Base-by-base conservation (phyloP, 805 yeast species). In the Priceomyces castillae region DNA sequence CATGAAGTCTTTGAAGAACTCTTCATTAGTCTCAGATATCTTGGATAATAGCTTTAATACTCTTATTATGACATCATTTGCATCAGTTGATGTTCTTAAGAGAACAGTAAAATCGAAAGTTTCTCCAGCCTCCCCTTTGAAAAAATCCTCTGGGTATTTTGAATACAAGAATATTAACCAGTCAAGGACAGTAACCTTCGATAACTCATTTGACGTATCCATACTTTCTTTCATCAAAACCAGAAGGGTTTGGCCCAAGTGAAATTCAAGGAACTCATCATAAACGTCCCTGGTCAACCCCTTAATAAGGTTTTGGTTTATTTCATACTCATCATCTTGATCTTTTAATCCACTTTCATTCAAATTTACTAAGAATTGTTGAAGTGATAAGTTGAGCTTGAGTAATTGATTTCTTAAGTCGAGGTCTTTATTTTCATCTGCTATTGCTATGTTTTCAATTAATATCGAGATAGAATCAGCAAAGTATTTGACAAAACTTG, bases 141-240 rank as follows among this genome's bases (percentile, higher is more conserved):
- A 59, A 37, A 67, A 67, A 20, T 61, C 52, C 3, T 58, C 51
- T 2, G 69, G 57, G 45, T 84, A 83, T 51, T 83, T 83, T 20
- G 79, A 74, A 56, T 90, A 92, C 33, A 94, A 71, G 75, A 88
- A 80, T 12, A 82, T 80, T 25, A 94, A 70, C 99, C 99, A 94
- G 50, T 90, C 96, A 28, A 94, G 67, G 18, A 94, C 83, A 0
- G 95, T 88, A 26, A 89, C 74, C 46, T 94, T 76, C 0, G 97
- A 86, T 22, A 82, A 80, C 47, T 89, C 96, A 52, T 86, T 83
- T 41, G 59, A 44, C 5, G 64, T 58, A 36, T 59, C 60, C 17
- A 68, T 56, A 43, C 69, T 67, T 57, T 90, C 95, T 33, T 80
- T 59, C 3, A 88, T 82, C 43, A 92, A 71, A 3, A 84, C 82